Evolutionary conservation across 2,329 filamentous ascomycete genomes (phyloP).

Genomic region (Trichoderma afroharzianum): DNA sequence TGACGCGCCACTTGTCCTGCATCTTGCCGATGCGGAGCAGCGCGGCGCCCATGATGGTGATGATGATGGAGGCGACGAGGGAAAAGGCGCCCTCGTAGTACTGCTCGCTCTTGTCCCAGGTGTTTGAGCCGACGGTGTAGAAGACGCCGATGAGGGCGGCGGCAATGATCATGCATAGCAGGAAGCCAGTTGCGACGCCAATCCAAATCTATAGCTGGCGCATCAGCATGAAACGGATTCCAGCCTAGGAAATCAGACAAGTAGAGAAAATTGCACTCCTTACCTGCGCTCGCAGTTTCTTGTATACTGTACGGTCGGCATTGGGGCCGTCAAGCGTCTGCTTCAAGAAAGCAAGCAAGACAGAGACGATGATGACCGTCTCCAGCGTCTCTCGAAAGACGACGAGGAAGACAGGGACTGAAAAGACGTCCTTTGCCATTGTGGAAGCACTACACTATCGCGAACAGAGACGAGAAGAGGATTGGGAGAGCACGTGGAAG

Average conservation of each 20-base stretch:
- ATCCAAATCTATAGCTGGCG: slow-evolving; percentile 51
- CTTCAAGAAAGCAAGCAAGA: slow-evolving; percentile 82
- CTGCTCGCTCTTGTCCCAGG: slow-evolving; percentile 66
- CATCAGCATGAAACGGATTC: background rate
- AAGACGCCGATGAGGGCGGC: slow-evolving; percentile 68
- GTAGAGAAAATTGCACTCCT: background rate
- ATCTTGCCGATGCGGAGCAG: slow-evolving; percentile 78
- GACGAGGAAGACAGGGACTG: slow-evolving; percentile 83
- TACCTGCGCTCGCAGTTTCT: slow-evolving; percentile 64
- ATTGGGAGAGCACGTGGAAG: background rate
- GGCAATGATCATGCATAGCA: slow-evolving; percentile 63
- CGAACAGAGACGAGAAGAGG: background rate
- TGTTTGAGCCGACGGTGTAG: slow-evolving; percentile 62
- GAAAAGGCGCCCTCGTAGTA: slow-evolving; percentile 80
- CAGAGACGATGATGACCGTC: slow-evolving; percentile 78
- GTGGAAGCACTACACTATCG: slow-evolving; percentile 10
- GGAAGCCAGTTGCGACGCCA: slow-evolving; percentile 58
- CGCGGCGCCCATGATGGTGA: slow-evolving; percentile 75
- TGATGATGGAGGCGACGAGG: slow-evolving; percentile 72
- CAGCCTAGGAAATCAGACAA: too few relatives aligned
- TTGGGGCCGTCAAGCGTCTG: slow-evolving; percentile 67
- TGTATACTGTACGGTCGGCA: slow-evolving; percentile 60
- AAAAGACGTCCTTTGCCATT: slow-evolving; percentile 68
- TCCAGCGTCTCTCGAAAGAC: slow-evolving; percentile 83
- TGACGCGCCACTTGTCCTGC: slow-evolving; percentile 82